Base-by-base conservation (phyloP, 768 basidiomycete species). In the Crepidotus variabilis region DNA sequence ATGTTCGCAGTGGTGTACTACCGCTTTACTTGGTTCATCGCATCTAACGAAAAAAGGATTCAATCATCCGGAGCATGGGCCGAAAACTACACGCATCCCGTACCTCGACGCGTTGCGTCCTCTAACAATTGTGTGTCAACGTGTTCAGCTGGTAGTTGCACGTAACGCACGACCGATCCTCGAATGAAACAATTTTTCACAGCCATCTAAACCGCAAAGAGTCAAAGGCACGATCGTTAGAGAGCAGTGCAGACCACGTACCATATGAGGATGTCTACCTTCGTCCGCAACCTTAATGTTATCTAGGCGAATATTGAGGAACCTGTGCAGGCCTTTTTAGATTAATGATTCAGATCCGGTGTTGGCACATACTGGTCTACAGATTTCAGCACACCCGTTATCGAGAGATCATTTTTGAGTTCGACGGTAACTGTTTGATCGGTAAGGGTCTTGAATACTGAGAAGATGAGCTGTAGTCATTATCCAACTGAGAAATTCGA, bases 111-210 rank as follows among this genome's bases (percentile, higher is more conserved):
- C 34, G 96, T 98, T 28, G 96, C 96, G 69, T 99, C 96, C 73
- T 99, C 96, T 39, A 99, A 70, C 51, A 98, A 72, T 62, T 95
- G 94, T 1, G 94, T 97, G 71, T 99, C 97, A 57, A 99, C 93
- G 58, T 90, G 90, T 60, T 91, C 88, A 22, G 92, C 85, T 2
- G 94, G 93, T 54, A 99, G 78, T 68, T 96, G 92, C 18, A 98
- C 97, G 66, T 99, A 99, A 62, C 97, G 89, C 52, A 99, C 95
- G 13, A 98, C 97, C 16, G 94, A 96, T 60, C 97, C 97, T 45
- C 97, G 88, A 64, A 99, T 99, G 69, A 99, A 99, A 71, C 94
- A 97, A 71, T 98, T 98, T 77, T 95, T 96, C 45, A 99, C 94
- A 0, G 96, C 94, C 87, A 98, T 94, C 96, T 98, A 63, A 24